phyloP scores from a whole-genome alignment of 1,284 basidiomycete genomes.

The Sanghuangporus weigelae region DNA sequence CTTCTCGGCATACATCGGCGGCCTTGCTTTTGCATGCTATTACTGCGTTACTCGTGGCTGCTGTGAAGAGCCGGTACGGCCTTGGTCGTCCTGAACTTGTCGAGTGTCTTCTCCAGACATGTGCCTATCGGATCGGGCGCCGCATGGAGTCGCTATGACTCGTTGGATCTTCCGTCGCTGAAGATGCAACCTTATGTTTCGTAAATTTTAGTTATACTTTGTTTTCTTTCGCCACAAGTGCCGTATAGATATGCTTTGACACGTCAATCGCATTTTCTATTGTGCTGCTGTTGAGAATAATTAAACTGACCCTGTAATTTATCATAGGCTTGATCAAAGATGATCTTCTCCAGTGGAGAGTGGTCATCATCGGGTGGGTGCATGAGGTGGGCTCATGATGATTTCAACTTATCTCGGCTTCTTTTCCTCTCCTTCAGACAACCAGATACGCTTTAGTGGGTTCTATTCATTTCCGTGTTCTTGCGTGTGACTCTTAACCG shows the following conservation, averaged over 20 bases:
- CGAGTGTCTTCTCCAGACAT: too few relatives aligned
- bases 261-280: background rate
- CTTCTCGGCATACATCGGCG: background rate
- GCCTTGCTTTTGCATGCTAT: background rate
- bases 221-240: background rate
- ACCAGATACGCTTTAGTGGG: constrained; percentile 84
- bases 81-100: background rate
- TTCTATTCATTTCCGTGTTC: constrained; percentile 13
- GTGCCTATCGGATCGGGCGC: too few relatives aligned
- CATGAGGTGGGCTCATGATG: background rate
- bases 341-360: constrained; percentile 92
- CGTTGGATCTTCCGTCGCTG: background rate
- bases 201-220: background rate
- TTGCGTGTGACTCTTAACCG: background rate
- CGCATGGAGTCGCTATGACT: background rate
- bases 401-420: background rate
- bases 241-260: background rate
- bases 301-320: constrained; percentile 23
- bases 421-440: constrained; percentile 46
- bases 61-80: too few relatives aligned
- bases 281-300: background rate
- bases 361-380: constrained; percentile 86
- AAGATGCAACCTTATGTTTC: background rate
- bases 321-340: constrained; percentile 84
- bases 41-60: too few relatives aligned